Base-by-base conservation (phyloP, 257 asterid species). In the Ilex asprella region DNA sequence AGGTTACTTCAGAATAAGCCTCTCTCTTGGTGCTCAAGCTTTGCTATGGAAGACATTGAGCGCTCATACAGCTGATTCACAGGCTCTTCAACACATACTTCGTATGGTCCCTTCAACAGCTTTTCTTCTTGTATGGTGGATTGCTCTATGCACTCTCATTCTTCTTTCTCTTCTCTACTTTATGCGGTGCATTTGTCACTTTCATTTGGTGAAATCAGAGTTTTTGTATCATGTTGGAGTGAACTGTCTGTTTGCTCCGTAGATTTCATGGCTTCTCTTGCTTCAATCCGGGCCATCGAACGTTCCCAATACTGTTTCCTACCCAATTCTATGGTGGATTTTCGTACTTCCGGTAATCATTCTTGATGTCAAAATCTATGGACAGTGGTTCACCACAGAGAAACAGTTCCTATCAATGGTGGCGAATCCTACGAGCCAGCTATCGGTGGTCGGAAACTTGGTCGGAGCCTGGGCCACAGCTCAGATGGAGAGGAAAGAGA, bases 361-460 rank as follows among this genome's bases (percentile, higher is more conserved):
- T 4, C 82, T 83, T 9, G 81, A 80, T 27, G 39, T 83, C 5
- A 83, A 80, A 46, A 72, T 80, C 14, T 80, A 83, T 56, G 89
- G 84, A 3, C 84, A 78, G 63, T 83, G 86, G 86, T 73, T 83
- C 12, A 80, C 89, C 0, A 77, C 80, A 1, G 89, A 81, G 31
- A 78, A 72, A 44, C 60, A 73, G 66, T 74, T 76, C 39, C 39
- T 83, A 32, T 83, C 86, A 6, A 32, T 74, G 64, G 76, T 69
- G 64, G 89, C 84, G 2, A 83, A 80, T 55, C 89, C 89, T 2
- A 70, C 79, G 0, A 83, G 82, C 61, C 86, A 83, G 54, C 6
- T 83, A 21, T 76, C 89, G n/a, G 75, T 75, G 10, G 55, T 80
- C 5, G 89, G 81, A 44, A 83, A 80, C 62, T 65, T 83, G 62